Evolutionary conservation across 2,329 filamentous ascomycete species (phyloP).

Genomic region (Microdochium paspali): DNA sequence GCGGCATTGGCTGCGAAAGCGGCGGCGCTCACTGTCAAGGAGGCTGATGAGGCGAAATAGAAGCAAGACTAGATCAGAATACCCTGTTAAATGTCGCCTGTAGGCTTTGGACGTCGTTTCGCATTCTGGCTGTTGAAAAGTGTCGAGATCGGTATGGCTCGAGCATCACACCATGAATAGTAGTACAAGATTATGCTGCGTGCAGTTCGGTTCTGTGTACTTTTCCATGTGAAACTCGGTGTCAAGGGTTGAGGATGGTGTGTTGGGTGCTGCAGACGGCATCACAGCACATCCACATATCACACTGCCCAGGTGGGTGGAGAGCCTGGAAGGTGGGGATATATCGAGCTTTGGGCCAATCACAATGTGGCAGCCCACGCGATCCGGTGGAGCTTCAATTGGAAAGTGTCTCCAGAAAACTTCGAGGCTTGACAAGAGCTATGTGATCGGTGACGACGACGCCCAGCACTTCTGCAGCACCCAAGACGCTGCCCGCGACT

Average conservation of each 20-base stretch:
- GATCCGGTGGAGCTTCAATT: background rate
- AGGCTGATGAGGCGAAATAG: constrained; percentile 4
- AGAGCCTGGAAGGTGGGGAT: no score
- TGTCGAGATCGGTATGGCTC: no score
- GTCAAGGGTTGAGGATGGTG: no score
- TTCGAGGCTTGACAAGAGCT: background rate
- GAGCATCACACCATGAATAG: no score
- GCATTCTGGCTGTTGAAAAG: no score
- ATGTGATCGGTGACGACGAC: background rate
- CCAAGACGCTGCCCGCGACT: background rate
- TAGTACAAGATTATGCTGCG: no score
- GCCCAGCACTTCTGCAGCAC: background rate
- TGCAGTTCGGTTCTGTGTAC: no score
- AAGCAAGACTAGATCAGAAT: background rate
- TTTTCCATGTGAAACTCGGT: no score
- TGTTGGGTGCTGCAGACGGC: no score
- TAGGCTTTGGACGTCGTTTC: no score
- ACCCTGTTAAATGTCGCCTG: background rate
- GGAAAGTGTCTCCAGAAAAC: constrained; percentile 1
- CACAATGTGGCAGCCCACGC: background rate
- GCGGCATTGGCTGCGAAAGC: constrained; percentile 11
- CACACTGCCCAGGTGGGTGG: no score
- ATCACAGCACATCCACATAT: no score
- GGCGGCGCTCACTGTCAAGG: constrained; percentile 9
- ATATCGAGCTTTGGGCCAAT: background rate